Evolutionary conservation across 139 green algal species (phyloP).

Genomic region (Coelastrella sp.): DNA sequence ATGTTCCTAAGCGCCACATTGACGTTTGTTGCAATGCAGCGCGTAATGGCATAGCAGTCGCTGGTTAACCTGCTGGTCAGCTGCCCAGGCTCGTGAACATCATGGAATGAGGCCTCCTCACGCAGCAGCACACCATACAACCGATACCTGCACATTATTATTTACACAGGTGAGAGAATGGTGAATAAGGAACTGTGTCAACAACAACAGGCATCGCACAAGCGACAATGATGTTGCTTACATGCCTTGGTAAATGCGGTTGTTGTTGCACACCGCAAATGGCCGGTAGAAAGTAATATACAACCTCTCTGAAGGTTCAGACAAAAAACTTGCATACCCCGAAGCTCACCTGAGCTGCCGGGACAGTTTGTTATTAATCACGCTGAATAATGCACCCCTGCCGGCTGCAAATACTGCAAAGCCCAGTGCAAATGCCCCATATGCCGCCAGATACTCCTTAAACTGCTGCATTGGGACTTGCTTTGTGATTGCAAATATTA

Average conservation of each 20-base stretch:
- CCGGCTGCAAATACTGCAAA: conserved; percentile 73
- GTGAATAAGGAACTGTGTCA: not conserved
- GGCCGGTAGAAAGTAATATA: no score
- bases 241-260: not conserved
- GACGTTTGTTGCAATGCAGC: conserved; percentile 81
- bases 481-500: conserved; percentile 73
- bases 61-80: conserved; percentile 75
- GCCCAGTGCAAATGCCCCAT: conserved; percentile 62
- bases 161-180: not conserved
- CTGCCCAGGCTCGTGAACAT: conserved; percentile 52
- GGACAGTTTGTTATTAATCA: conserved; percentile 83
- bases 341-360: conserved; percentile 65
- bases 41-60: conserved; percentile 81
- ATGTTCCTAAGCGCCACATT: conserved; percentile 87
- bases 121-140: conserved; percentile 63
- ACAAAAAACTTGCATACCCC: not conserved
- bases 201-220: not conserved
- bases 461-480: conserved; percentile 47
- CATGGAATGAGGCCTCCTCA: conserved; percentile 62
- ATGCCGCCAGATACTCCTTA: conserved; percentile 54
- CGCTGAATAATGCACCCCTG: conserved; percentile 77
- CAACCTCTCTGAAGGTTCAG: not conserved
- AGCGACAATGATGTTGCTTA: not conserved
- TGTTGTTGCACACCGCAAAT: no score
- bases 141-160: conserved; percentile 31